Conservation (phyloP, 352 stramenopile genomes). For the Phytophthora pini region DNA sequence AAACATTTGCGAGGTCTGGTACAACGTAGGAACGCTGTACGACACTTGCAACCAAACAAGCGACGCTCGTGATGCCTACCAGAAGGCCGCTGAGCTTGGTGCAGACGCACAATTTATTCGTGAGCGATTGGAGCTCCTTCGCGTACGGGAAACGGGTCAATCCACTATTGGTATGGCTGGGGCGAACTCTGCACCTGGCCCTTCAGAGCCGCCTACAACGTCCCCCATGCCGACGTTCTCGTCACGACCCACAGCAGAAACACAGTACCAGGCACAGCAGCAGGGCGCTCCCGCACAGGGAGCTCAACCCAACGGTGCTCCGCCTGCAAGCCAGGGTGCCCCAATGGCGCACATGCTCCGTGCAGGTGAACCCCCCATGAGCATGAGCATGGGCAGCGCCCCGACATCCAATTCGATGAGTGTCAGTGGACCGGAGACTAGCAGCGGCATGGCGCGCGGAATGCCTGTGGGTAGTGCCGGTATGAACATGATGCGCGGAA, state of each 20-base stretch:
- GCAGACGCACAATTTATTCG: constrained; percentile 87
- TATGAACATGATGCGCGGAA: constrained; percentile 81
- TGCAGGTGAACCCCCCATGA: constrained; percentile 50
- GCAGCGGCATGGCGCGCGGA: constrained; percentile 53
- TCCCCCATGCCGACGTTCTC: constrained; percentile 90
- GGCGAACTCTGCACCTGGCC: constrained; percentile 79
- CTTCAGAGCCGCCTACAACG: constrained; percentile 82
- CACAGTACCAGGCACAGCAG: constrained; percentile 62
- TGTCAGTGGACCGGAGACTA: constrained; percentile 50
- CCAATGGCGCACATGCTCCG: constrained; percentile 67
- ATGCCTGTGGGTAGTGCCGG: constrained; percentile 49
- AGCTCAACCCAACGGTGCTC: constrained; percentile 37
- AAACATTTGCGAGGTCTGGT: constrained; percentile 93
- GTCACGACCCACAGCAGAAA: constrained; percentile 65
- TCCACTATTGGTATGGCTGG: constrained; percentile 85
- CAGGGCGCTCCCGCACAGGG: constrained; percentile 35
- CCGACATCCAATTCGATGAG: constrained; percentile 46
- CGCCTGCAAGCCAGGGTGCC: constrained; percentile 39
- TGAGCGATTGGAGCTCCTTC: constrained; percentile 78
- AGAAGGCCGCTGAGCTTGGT: constrained; percentile 88
- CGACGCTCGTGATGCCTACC: constrained; percentile 87
- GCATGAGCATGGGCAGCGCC: constrained; percentile 58
- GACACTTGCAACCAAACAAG: constrained; percentile 92
- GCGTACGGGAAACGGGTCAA: constrained; percentile 79
- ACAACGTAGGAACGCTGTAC: constrained; percentile 92